These are phyloP conservation scores for Aspergillus transmontanensis DNA, from an alignment of 2,329 filamentous ascomycete species.

Conservation along the genomic window DNA sequence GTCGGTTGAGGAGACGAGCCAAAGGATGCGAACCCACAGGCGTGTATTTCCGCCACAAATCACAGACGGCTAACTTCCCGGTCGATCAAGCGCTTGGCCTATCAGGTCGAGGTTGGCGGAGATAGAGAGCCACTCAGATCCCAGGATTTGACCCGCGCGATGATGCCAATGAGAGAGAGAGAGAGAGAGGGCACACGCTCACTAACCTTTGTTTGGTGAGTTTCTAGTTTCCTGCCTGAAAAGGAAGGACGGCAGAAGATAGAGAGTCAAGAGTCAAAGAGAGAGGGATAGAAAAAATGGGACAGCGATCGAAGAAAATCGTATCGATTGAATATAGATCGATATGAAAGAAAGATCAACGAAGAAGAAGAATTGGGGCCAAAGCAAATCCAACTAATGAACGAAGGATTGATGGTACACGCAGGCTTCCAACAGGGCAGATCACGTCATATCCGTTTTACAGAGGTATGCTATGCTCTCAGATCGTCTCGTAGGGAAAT, in stretches of 20 bases:
- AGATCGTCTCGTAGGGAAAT: not conserved
- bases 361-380: not conserved
- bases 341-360: not conserved
- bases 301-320: not conserved
- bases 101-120: not conserved
- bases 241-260: not conserved
- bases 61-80: conserved; percentile 4
- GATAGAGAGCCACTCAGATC: conserved; percentile 3
- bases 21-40: conserved; percentile 3
- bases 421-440: not conserved
- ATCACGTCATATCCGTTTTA: not conserved
- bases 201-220: not conserved
- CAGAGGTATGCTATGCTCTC: not conserved
- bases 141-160: not conserved
- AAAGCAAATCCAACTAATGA: not conserved
- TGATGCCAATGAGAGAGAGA: not conserved
- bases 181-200: not conserved
- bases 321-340: not conserved
- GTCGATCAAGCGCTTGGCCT: conserved; percentile 5
- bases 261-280: not conserved
- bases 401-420: not conserved
- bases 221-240: conserved; percentile 1
- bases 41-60: conserved; percentile 7
- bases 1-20: conserved; percentile 4
- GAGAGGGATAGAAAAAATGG: not conserved